Percentiles rank a stretch among this genome's conserved stretches.
Conservation (phyloP, 148 eudicot species). For the Chenopodium album region DNA sequence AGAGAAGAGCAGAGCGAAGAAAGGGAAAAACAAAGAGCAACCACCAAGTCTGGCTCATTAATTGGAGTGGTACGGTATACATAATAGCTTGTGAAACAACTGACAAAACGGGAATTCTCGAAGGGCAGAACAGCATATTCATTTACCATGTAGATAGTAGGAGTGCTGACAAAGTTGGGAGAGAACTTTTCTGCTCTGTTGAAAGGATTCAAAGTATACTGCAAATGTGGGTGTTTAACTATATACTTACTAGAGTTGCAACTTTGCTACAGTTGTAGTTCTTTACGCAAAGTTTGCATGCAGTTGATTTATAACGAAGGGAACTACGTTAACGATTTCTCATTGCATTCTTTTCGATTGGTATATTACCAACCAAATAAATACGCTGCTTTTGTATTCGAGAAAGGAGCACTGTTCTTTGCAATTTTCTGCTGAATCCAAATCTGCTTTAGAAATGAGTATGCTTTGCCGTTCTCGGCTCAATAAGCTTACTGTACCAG, state of each 20-base stretch:
- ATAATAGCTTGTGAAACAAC: conserved; percentile 4
- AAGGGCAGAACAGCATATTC: neutral
- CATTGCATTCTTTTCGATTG: conserved; percentile 20
- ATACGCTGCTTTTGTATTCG: conserved; percentile 8
- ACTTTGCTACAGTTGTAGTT: conserved; percentile 14
- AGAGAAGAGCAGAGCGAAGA: conserved; percentile 49
- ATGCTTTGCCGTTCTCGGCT: neutral
- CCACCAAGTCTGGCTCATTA: conserved; percentile 6
- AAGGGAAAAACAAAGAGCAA: conserved; percentile 30
- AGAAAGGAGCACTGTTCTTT: neutral
- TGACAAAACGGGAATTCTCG: neutral
- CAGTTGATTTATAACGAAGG: conserved; percentile 12
- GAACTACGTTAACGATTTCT: conserved; percentile 1
- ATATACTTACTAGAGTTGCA: neutral
- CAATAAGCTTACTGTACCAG: neutral
- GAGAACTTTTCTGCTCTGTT: neutral
- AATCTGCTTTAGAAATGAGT: neutral
- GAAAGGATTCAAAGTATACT: neutral
- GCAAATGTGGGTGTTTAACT: neutral
- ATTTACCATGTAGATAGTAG: conserved; percentile 17
- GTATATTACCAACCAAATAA: conserved; percentile 14
- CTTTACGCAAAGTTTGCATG: conserved; percentile 7
- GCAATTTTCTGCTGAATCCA: neutral
- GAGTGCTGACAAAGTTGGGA: neutral
- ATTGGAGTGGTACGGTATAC: conserved; percentile 12